These are phyloP conservation scores for Friedmanniomyces simplex DNA, from an alignment of 495 filamentous ascomycete genomes.

Conservation along the genomic window DNA sequence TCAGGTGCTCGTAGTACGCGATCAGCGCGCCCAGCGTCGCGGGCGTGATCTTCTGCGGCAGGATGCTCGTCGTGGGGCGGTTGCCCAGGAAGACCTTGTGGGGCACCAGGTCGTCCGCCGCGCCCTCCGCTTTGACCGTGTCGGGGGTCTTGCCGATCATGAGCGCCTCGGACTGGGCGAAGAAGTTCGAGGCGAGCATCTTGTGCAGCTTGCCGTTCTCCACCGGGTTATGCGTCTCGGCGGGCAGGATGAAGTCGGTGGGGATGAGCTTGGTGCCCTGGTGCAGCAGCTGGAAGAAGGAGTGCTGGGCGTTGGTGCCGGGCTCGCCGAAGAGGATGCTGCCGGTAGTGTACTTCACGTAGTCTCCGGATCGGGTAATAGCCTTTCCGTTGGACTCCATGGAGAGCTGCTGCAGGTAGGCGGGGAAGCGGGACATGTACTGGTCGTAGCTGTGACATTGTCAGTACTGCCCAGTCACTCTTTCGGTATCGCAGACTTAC, in stretches of 20 bases:
- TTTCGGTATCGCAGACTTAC: constrained; percentile 34
- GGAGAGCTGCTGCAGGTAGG: constrained; percentile 95
- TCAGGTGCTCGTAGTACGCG: constrained; percentile 96
- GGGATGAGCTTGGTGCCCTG: constrained; percentile 99
- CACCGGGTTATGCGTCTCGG: constrained; percentile 91
- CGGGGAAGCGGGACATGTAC: constrained; percentile 97
- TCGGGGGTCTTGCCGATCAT: constrained; percentile 96
- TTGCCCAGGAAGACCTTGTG: constrained; percentile 99
- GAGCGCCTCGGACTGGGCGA: constrained; percentile 92
- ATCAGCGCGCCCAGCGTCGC: constrained; percentile 89
- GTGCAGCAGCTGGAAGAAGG: constrained; percentile 98
- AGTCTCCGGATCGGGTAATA: constrained; percentile 78
- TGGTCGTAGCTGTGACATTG: constrained; percentile 66
- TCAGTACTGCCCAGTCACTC: not conserved
- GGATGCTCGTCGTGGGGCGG: constrained; percentile 87
- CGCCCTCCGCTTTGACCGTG: constrained; percentile 80
- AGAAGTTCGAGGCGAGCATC: constrained; percentile 98
- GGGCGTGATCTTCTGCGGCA: constrained; percentile 90
- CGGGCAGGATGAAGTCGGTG: constrained; percentile 92
- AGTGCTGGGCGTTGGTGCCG: constrained; percentile 98
- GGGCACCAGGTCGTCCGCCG: constrained; percentile 71
- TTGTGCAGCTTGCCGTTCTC: constrained; percentile 88
- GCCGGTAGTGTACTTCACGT: constrained; percentile 94
- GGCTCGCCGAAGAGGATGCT: constrained; percentile 95
- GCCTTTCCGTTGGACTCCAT: constrained; percentile 99